Percentiles rank a stretch among this genome's conserved stretches.
phyloP scores from a whole-genome alignment of 371 early-diverging fungal genomes.

The Coemansia sp. region DNA sequence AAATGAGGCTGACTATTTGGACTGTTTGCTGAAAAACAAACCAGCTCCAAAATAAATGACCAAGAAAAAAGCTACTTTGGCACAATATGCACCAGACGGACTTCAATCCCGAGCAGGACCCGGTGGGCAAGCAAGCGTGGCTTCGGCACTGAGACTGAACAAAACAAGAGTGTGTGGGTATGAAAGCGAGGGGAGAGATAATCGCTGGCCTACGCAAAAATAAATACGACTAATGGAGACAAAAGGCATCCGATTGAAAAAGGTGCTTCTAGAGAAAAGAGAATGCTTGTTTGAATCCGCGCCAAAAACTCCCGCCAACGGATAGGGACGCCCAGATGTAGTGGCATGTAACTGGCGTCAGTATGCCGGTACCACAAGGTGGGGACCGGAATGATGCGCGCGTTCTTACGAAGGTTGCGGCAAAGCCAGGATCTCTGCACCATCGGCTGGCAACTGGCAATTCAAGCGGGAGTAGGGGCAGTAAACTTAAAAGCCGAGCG shows the following conservation, averaged over 20 bases:
- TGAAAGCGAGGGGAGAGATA: conserved; percentile 12
- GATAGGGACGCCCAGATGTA: conserved; percentile 5
- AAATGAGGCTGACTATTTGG: conserved; percentile 6
- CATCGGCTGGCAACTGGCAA: background rate
- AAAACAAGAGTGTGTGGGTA: background rate
- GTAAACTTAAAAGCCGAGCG: background rate
- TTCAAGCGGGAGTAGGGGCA: background rate
- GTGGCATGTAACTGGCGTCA: background rate
- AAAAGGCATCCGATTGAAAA: conserved; percentile 1
- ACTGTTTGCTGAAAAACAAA: conserved; percentile 6
- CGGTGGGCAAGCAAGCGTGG: conserved; percentile 8
- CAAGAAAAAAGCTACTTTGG: background rate
- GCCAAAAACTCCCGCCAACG: background rate
- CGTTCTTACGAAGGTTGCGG: background rate
- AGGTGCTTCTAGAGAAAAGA: conserved; percentile 1
- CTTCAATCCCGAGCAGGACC: conserved; percentile 9
- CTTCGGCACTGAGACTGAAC: conserved; percentile 9
- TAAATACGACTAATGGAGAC: conserved; percentile 1
- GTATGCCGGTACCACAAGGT: background rate
- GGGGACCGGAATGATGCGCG: conserved; percentile 2
- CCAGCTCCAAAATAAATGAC: background rate
- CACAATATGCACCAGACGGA: conserved; percentile 11
- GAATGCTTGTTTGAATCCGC: conserved; percentile 15
- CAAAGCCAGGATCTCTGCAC: background rate
- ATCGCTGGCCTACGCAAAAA: conserved; percentile 10